Percentiles rank a stretch among this genome's conserved stretches.
Evolutionary conservation across 352 stramenopile genomes (phyloP).

Genomic region (Phytopythium oedochilum): DNA sequence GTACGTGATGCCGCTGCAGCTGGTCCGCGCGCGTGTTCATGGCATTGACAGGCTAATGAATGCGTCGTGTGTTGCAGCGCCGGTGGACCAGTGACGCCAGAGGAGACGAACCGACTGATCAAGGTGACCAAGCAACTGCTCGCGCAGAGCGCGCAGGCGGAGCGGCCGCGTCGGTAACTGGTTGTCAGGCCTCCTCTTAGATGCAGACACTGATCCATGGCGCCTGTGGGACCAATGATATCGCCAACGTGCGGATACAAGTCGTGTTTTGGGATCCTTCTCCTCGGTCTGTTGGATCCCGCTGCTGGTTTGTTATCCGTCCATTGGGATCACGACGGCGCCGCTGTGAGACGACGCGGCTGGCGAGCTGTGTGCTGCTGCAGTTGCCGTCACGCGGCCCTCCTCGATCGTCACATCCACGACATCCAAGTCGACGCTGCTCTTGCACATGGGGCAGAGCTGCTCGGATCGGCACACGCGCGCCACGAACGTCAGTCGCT

Average conservation of each 20-base stretch:
- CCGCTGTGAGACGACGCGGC: slow-evolving; percentile 13
- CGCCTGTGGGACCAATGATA: not conserved
- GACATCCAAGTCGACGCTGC: slow-evolving; percentile 57
- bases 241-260: not conserved
- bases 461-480: slow-evolving; percentile 7
- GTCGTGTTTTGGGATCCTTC: not conserved
- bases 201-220: not conserved
- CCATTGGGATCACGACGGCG: slow-evolving; percentile 36
- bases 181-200: not conserved
- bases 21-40: too few relatives aligned
- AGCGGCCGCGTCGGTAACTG: not conserved
- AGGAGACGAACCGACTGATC: slow-evolving; percentile 55
- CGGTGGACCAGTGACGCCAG: slow-evolving; percentile 49
- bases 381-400: not conserved
- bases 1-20: slow-evolving; percentile 33
- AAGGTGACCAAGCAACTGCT: slow-evolving; percentile 59
- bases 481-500: not conserved
- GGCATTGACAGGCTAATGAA: not conserved
- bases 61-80: slow-evolving; percentile 32
- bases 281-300: too few relatives aligned
- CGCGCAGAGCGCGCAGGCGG: slow-evolving; percentile 31
- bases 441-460: slow-evolving; percentile 84
- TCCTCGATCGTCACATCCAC: slow-evolving; percentile 38
- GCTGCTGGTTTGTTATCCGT: not conserved
- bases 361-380: not conserved